Evolutionary conservation across 208 protist genomes (phyloP).

Genomic region (Leptomonas pyrrhocoris): DNA sequence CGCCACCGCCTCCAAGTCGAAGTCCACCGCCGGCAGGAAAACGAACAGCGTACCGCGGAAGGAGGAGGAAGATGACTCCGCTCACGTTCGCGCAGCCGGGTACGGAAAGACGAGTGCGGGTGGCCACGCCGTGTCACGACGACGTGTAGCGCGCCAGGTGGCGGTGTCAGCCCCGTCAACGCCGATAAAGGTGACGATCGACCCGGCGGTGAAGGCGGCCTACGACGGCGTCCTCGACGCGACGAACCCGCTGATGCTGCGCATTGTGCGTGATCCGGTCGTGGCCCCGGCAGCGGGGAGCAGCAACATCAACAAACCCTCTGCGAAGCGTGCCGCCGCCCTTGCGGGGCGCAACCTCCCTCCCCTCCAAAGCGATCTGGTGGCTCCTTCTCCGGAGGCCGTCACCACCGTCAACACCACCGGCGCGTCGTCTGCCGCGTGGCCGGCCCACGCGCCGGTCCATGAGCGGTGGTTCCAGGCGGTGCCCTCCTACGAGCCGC

Average conservation of each 20-base stretch:
- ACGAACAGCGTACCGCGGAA: background rate
- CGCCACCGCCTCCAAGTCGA: background rate
- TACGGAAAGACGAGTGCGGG: background rate
- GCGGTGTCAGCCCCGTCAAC: background rate
- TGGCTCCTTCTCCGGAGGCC: background rate
- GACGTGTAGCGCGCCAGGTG: background rate
- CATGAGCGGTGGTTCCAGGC: slow-evolving; percentile 70
- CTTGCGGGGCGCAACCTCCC: slow-evolving; percentile 12
- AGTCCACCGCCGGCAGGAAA: background rate
- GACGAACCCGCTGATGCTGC: slow-evolving; percentile 47
- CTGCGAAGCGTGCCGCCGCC: background rate
- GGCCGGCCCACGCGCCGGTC: slow-evolving; percentile 22
- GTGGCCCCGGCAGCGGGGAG: background rate
- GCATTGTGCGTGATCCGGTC: slow-evolving; percentile 53
- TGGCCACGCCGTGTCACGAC: background rate
- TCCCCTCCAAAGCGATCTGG: background rate
- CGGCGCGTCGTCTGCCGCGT: slow-evolving; percentile 19
- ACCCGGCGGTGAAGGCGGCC: slow-evolving; percentile 26
- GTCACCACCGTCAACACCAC: background rate
- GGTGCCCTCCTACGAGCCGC: slow-evolving; percentile 74
- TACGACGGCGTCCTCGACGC: slow-evolving; percentile 57
- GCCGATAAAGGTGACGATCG: background rate
- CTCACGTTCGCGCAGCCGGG: background rate
- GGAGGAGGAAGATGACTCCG: background rate
- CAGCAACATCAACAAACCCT: background rate